These are phyloP conservation scores for Pseudonitzschia multiseries DNA, from an alignment of 108 stramenopile genomes.

Conservation along the genomic window DNA sequence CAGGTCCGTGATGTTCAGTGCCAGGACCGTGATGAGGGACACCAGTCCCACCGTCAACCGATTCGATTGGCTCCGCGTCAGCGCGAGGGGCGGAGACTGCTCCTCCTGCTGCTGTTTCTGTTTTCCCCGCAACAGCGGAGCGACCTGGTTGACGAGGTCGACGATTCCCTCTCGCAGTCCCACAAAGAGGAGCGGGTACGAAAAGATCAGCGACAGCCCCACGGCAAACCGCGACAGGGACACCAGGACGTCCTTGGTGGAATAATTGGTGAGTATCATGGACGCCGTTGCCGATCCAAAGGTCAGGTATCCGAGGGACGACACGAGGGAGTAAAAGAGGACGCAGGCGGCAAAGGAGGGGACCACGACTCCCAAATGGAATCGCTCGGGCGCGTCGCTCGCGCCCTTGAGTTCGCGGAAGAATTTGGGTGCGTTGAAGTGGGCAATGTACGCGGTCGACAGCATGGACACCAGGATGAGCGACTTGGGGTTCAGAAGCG, in stretches of 20 bases:
- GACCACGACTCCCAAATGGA: constrained; percentile 24
- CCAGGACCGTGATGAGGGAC: constrained; percentile 53
- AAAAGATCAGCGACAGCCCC: constrained; percentile 78
- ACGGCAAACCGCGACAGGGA: constrained; percentile 77
- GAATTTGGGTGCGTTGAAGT: too few relatives aligned
- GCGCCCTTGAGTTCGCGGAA: too few relatives aligned
- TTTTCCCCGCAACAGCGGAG: not conserved
- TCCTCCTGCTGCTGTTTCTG: constrained; percentile 30
- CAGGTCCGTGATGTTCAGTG: constrained; percentile 66
- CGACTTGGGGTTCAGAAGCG: constrained; percentile 17
- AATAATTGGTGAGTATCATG: constrained; percentile 90
- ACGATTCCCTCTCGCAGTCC: constrained; percentile 72
- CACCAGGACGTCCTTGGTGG: constrained; percentile 70
- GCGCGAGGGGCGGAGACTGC: constrained; percentile 14
- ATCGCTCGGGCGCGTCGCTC: too few relatives aligned
- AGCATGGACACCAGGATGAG: too few relatives aligned
- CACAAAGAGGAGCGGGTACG: constrained; percentile 89
- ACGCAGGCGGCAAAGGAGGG: constrained; percentile 71
- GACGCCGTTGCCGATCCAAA: constrained; percentile 78
- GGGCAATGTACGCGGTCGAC: too few relatives aligned
- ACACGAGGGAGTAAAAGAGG: constrained; percentile 54
- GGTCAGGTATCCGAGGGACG: constrained; percentile 80
- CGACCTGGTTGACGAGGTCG: constrained; percentile 43
- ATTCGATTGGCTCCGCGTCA: constrained; percentile 25
- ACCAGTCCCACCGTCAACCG: constrained; percentile 51